Percentiles rank a stretch among this genome's conserved stretches.
phyloP scores from a whole-genome alignment of 2,329 filamentous ascomycete species.

The Fusarium concolor region DNA sequence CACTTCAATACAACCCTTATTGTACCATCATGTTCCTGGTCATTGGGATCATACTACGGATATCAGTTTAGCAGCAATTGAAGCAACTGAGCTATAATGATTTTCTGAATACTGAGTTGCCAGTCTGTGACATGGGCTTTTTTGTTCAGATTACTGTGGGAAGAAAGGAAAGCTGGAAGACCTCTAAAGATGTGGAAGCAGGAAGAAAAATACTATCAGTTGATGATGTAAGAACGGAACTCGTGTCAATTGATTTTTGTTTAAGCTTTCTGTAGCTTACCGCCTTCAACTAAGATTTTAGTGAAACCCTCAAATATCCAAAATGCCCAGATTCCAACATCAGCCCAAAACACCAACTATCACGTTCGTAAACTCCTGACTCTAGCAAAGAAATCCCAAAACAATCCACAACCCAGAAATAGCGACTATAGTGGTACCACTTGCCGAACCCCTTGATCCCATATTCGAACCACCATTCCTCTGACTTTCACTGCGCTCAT shows the following conservation, averaged over 20 bases:
- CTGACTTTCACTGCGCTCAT: slow-evolving; percentile 4
- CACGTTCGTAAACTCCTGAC: not conserved
- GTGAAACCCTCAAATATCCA: not conserved
- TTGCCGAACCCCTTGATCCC: slow-evolving; percentile 1
- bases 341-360: not conserved
- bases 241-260: not conserved
- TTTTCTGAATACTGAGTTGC: too few relatives aligned
- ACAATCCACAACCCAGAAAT: slow-evolving; percentile 16
- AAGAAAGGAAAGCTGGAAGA: too few relatives aligned
- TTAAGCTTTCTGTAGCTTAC: not conserved
- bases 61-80: not conserved
- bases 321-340: not conserved
- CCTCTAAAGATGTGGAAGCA: too few relatives aligned
- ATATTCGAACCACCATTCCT: slow-evolving; percentile 22
- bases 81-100: too few relatives aligned
- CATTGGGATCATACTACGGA: not conserved
- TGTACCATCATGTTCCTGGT: not conserved
- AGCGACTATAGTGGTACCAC: not conserved
- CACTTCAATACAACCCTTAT: slow-evolving; percentile 5
- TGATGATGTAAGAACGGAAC: not conserved
- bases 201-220: too few relatives aligned
- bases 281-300: not conserved
- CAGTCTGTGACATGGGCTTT: too few relatives aligned
- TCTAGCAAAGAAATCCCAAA: not conserved
- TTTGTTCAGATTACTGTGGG: too few relatives aligned